phyloP scores from a whole-genome alignment of 148 eudicot species.

The Rhododendron mucronatum region DNA sequence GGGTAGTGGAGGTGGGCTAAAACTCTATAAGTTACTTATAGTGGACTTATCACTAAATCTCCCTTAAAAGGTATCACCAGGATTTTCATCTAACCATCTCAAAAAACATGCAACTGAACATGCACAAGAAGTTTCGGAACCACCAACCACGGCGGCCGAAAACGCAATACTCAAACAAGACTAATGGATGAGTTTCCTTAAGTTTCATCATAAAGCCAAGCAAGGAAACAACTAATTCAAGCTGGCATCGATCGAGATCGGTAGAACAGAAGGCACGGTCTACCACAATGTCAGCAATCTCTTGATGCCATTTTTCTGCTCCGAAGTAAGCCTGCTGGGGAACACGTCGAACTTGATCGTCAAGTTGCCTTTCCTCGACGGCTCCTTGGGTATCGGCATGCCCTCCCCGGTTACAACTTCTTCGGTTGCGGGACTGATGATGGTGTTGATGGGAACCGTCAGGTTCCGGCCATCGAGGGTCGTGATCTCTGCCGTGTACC shows the following conservation, averaged over 20 bases:
- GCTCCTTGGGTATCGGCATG: conserved; percentile 70
- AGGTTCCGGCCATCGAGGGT: conserved; percentile 61
- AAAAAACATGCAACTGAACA: no score
- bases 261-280: conserved; percentile 9
- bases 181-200: conserved; percentile 10
- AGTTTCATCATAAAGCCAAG: conserved; percentile 18
- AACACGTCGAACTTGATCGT: conserved; percentile 62
- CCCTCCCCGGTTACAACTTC: conserved; percentile 69
- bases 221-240: conserved; percentile 5
- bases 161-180: neutral
- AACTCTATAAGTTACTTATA: no score
- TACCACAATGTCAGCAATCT: conserved; percentile 39
- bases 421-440: conserved; percentile 54
- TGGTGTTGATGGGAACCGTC: conserved; percentile 44
- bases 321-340: conserved; percentile 58
- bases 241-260: conserved; percentile 14
- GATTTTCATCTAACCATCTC: no score
- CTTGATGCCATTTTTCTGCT: conserved; percentile 67
- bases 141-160: neutral
- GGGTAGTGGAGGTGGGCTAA: no score
- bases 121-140: no score
- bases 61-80: no score
- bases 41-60: no score
- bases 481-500: conserved; percentile 54
- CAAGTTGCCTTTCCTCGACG: conserved; percentile 54